A percentile compares a stretch with the other conserved stretches of the same genome.
phyloP scores from a whole-genome alignment of 2,329 filamentous ascomycete species.

The Fusarium falciforme region DNA sequence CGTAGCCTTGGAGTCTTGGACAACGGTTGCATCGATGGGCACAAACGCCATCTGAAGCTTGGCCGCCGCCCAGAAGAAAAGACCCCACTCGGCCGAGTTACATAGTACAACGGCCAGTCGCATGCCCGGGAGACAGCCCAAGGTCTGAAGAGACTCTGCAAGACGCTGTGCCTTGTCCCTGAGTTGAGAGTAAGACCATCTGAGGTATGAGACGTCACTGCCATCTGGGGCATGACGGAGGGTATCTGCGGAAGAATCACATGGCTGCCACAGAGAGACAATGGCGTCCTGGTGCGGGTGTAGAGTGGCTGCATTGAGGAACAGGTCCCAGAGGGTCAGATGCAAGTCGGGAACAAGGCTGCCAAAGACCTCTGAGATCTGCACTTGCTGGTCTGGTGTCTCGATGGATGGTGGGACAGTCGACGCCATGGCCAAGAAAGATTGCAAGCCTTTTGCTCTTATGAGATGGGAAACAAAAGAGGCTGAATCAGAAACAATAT shows the following conservation, averaged over 20 bases:
- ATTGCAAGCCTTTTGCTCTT: not conserved
- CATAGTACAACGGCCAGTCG: constrained; percentile 47
- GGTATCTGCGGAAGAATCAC: constrained; percentile 9
- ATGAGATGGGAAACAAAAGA: constrained; percentile 14
- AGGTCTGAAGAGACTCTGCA: constrained; percentile 34
- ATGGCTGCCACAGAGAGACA: constrained; percentile 50
- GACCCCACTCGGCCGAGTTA: constrained; percentile 54
- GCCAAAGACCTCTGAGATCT: constrained; percentile 46
- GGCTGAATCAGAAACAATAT: constrained; percentile 35
- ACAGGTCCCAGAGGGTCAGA: constrained; percentile 49
- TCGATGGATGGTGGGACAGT: constrained; percentile 14
- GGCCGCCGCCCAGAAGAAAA: constrained; percentile 52
- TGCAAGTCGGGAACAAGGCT: constrained; percentile 42
- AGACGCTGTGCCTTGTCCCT: constrained; percentile 40
- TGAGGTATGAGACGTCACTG: constrained; percentile 30
- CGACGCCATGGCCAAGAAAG: constrained; percentile 16
- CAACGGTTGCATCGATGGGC: constrained; percentile 48
- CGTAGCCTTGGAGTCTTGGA: constrained; percentile 38
- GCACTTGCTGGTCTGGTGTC: not conserved
- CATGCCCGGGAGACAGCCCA: constrained; percentile 45
- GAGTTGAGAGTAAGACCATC: constrained; percentile 48
- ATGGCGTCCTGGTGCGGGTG: constrained; percentile 50
- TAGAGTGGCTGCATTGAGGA: constrained; percentile 40
- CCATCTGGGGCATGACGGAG: not conserved
- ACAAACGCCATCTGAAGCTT: constrained; percentile 50